Evolutionary conservation across 2,329 filamentous ascomycete species (phyloP).

Genomic region (Stemphylium lycopersici): DNA sequence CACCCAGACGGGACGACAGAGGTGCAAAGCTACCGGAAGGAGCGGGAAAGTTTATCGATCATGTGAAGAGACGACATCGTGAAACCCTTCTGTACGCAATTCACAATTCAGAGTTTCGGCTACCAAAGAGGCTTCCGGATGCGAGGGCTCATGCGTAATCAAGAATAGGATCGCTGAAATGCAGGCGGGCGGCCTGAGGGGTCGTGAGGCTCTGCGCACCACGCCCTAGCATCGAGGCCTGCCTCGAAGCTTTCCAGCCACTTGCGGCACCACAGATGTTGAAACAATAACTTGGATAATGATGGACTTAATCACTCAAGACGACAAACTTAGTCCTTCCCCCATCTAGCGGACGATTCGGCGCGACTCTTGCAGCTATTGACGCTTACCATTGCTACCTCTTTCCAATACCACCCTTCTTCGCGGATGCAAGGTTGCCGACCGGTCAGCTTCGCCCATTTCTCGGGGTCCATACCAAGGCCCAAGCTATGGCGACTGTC

Average conservation of each 20-base stretch:
- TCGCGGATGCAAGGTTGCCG: neutral
- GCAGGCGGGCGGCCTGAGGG: neutral
- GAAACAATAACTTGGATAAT: neutral
- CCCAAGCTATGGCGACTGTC: neutral
- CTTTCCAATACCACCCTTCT: neutral
- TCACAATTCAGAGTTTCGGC: neutral
- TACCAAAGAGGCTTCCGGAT: neutral
- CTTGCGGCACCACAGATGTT: neutral
- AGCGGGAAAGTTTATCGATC: too few relatives aligned
- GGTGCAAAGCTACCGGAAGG: too few relatives aligned
- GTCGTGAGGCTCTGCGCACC: neutral
- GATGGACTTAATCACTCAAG: neutral
- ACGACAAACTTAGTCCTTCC: too few relatives aligned
- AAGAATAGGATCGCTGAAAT: neutral
- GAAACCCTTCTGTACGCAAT: neutral
- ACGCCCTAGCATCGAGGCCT: neutral
- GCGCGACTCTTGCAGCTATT: too few relatives aligned
- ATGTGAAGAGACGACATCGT: neutral
- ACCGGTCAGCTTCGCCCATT: neutral
- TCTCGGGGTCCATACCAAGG: neutral
- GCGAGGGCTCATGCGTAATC: neutral
- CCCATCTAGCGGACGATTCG: too few relatives aligned
- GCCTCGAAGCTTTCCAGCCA: neutral
- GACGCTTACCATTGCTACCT: too few relatives aligned
- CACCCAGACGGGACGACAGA: too few relatives aligned